phyloP scores from a whole-genome alignment of 257 asterid genomes.

The Linaria vulgaris region DNA sequence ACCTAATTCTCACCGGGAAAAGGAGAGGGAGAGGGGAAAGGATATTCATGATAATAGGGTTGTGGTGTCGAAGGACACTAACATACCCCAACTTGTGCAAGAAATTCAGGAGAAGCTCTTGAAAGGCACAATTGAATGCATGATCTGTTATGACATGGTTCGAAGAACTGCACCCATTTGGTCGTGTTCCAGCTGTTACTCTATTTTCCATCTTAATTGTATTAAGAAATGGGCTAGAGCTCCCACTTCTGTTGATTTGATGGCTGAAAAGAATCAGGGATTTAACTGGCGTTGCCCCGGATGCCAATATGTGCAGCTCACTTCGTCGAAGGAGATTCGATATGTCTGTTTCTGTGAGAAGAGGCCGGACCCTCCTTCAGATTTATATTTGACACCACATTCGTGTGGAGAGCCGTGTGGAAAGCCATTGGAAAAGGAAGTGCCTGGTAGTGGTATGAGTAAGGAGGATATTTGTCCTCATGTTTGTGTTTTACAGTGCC shows the following conservation, averaged over 20 bases:
- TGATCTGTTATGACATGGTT: conserved; percentile 98
- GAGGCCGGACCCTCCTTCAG: conserved; percentile 88
- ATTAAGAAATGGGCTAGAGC: conserved; percentile 98
- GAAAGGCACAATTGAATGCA: conserved; percentile 89
- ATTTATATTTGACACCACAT: conserved; percentile 92
- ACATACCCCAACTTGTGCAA: conserved; percentile 86
- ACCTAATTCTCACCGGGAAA: conserved; percentile 41
- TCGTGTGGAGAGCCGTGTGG: conserved; percentile 99
- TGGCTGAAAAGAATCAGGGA: conserved; percentile 82
- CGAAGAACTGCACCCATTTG: conserved; percentile 84
- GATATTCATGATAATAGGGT: conserved; percentile 24
- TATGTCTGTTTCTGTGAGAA: conserved; percentile 88
- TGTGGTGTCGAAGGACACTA: conserved; percentile 36
- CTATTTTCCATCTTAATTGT: conserved; percentile 86
- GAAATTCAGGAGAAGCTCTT: conserved; percentile 88
- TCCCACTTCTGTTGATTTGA: conserved; percentile 83
- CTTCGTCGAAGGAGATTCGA: conserved; percentile 72
- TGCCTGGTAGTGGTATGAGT: conserved; percentile 54
- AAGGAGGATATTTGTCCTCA: conserved; percentile 90
- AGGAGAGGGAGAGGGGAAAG: conserved; percentile 50
- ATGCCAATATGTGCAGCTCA: conserved; percentile 91
- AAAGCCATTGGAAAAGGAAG: conserved; percentile 72
- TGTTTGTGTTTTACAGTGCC: conserved; percentile 92
- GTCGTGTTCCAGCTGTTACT: conserved; percentile 93
- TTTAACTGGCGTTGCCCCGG: conserved; percentile 99